Percentiles rank a stretch among this genome's conserved stretches.
Evolutionary conservation across 139 green algal genomes (phyloP).

Genomic region (Tetraselmis chui): DNA sequence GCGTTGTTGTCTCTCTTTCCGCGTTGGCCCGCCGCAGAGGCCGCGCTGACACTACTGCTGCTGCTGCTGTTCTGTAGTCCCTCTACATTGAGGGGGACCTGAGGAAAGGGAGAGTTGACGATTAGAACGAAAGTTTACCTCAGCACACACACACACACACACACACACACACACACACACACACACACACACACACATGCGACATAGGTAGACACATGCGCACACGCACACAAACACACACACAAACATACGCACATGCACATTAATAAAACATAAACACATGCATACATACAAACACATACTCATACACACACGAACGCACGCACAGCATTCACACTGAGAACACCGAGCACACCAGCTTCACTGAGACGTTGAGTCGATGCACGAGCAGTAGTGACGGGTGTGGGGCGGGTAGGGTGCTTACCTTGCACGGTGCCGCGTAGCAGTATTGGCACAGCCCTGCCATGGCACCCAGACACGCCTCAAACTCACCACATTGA

Average conservation of each 20-base stretch:
- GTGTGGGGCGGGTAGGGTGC: background rate
- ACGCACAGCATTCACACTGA: no score
- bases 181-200: background rate
- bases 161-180: background rate
- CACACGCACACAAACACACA: background rate
- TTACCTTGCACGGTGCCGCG: background rate
- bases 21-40: no score
- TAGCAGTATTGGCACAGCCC: background rate
- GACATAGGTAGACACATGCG: background rate
- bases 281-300: no score
- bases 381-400: no score
- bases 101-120: background rate
- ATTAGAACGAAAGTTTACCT: background rate
- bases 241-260: background rate
- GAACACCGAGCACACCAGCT: no score
- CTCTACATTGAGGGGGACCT: background rate
- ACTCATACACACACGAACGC: no score
- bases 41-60: no score
- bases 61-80: background rate
- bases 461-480: background rate
- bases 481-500: background rate
- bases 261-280: background rate
- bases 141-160: background rate
- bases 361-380: no score
- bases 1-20: no score